A percentile compares a stretch with the other conserved stretches of the same genome.
phyloP scores from a whole-genome alignment of 139 green algal species.

The Chlamydomonas sphaeroides region DNA sequence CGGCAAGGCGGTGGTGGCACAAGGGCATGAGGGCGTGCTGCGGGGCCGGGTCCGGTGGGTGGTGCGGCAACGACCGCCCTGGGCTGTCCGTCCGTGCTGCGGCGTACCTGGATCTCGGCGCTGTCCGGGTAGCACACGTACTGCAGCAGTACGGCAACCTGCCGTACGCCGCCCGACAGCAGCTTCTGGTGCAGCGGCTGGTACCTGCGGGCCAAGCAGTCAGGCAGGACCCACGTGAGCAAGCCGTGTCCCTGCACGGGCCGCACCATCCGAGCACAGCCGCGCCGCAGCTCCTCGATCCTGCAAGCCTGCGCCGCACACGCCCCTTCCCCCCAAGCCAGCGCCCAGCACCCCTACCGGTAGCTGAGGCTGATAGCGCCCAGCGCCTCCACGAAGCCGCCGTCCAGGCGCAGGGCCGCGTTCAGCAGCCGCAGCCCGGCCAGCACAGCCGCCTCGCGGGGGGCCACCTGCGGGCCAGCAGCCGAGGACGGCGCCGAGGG shows the following conservation, averaged over 20 bases:
- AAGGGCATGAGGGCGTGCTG: too few species aligned
- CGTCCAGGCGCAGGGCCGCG: conserved; percentile 58
- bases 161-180: conserved; percentile 17
- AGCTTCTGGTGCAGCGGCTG: conserved; percentile 48
- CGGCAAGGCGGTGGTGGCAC: too few species aligned
- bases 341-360: conserved; percentile 1
- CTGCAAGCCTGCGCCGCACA: too few species aligned
- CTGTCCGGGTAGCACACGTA: conserved; percentile 76
- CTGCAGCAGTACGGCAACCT: conserved; percentile 64
- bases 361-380: background rate
- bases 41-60: too few species aligned
- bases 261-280: too few species aligned
- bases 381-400: conserved; percentile 20
- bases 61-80: too few species aligned
- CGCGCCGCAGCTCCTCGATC: too few species aligned
- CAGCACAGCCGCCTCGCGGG: conserved; percentile 55
- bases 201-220: conserved; percentile 10
- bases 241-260: too few species aligned
- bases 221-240: too few species aligned
- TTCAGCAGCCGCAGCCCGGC: conserved; percentile 69
- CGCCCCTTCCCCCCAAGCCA: too few species aligned
- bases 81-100: too few species aligned
- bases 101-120: conserved; percentile 61
- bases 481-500: too few species aligned
- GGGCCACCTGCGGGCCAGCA: conserved; percentile 19